Evolutionary conservation across 306 rosid species (phyloP), one percentile per base, ranked within the genome.

Genomic region (Argentina anserina): DNA sequence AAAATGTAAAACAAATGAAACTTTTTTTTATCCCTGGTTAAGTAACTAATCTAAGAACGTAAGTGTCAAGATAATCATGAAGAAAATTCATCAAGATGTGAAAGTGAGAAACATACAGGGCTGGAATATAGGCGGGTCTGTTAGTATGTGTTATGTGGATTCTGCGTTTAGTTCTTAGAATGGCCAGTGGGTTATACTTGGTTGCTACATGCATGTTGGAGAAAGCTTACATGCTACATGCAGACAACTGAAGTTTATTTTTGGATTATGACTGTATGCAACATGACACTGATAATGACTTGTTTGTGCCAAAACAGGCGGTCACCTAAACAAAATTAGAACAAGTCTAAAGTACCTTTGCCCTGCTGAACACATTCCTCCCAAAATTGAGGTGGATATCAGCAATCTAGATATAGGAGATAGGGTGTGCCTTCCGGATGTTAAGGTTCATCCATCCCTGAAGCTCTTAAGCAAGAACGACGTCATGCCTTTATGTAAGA

Each of bases 401-500:
- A 87, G 97, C 86, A 80, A 89, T 23, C 86, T 94, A 60, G 99
- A 94, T 69, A 76, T 91, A 49, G 96, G 88, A 42, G 96, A 94
- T 67, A 86, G 87, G 76, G 65, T 93, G 39, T 80, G 86, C 81
- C 82, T 88, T 70, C 88, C 72, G 12, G 95, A 94, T 39, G 62
- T 91, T 7, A 83, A 81, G 73, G 84, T 91, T 67, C 91, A 88
- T 80, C 91, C 96, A 66, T 91, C 92, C 59, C 45, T 91, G 87
- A 91, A 90, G 91, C 96, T 94, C 77, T 87, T 91, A 50, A 86
- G 92, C 76, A 84, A 83, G 88, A 88, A 91, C 21, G 95, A 94
- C 73, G 80, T 56, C 71, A 85, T 86, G 89, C 95, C 99, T 53
- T 78, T 91, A 31, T 91, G 99, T 83, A 89, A 87, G 83, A 75